Percentiles rank a stretch among this genome's conserved stretches.
Conservation (phyloP, 805 yeast species). For the Kluyveromyces wickerhamii region DNA sequence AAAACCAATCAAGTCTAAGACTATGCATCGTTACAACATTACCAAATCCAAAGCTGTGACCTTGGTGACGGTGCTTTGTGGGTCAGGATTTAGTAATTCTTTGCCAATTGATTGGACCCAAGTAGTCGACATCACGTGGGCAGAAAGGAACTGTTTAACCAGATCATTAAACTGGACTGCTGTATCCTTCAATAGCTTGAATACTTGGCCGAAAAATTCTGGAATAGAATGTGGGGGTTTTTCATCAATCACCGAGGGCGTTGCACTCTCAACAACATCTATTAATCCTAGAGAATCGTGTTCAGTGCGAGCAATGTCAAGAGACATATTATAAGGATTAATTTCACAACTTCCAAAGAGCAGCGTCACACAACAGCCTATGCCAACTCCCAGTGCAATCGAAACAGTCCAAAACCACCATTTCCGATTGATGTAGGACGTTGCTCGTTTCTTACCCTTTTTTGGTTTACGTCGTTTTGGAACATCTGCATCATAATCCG, state of each 20-base stretch:
- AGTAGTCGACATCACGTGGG: conserved; percentile 8
- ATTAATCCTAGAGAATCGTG: conserved; percentile 7
- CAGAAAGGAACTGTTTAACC: conserved; percentile 13
- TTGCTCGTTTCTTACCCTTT: conserved; percentile 5
- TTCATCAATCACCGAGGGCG: conserved; percentile 1
- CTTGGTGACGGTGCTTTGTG: conserved; percentile 8
- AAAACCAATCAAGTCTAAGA: too few relatives aligned
- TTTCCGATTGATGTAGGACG: conserved; percentile 2
- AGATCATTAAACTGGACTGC: conserved; percentile 15
- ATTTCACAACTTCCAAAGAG: not conserved
- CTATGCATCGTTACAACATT: conserved; percentile 1
- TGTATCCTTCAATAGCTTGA: conserved; percentile 13
- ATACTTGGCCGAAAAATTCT: conserved; percentile 12
- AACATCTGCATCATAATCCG: conserved; percentile 11
- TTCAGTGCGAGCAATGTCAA: conserved; percentile 7
- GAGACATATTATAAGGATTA: not conserved
- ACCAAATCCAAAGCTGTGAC: conserved; percentile 11
- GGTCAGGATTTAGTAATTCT: conserved; percentile 10
- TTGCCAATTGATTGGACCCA: conserved; percentile 12
- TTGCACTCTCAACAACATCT: not conserved
- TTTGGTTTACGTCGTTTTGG: conserved; percentile 8
- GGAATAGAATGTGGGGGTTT: conserved; percentile 2
- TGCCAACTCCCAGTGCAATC: conserved; percentile 25
- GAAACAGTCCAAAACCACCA: conserved; percentile 24
- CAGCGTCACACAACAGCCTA: conserved; percentile 18